Base-by-base conservation (phyloP, 2,329 filamentous ascomycete genomes). In the Paraphoma sp. region DNA sequence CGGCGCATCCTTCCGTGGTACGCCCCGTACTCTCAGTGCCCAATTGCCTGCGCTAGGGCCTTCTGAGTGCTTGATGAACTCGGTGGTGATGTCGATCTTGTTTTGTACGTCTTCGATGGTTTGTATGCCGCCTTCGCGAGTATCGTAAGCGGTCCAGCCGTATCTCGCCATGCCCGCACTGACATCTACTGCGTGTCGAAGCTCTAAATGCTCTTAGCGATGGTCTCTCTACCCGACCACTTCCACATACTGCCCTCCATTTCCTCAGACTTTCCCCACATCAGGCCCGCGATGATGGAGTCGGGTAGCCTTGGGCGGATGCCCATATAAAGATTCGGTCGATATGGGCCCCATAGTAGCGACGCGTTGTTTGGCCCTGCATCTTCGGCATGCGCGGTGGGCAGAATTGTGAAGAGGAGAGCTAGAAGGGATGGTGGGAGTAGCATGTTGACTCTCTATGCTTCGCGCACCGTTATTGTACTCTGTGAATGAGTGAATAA, bases 131-230 rank as follows among this genome's bases (percentile, higher is more conserved):
- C 94, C 95, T 51, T 83, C 88, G 54, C 94, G 85, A 31, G 92
- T 87, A 78, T 98, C 93, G 77, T 96, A 99, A 73, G 95, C 91
- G 67, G 97, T 93, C 94, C 95, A 99, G 59, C 94, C 94, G 76
- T 98, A 98, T 47, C 93, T 93, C 43, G 87, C 89, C 86, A 98
- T 97, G 63, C 90, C 90, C 72, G 95, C 91, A 74, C 93, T 86
- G 74, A 97, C 93, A 76, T 97, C 93, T 78, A 95, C 97, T 0
- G 93, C 96, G 76, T 97, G 92, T 59, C 94, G 88, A 66, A 97
- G 88, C 66, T 88, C 71, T 74, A 40, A 23, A 23, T 23, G 23
- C 23, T 23, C 23, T 23, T 23, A 23, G 23, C 48, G 48, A 18
- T 40, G 23, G 12, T 17, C 11, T 23, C 43, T 17, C 12, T 7